phyloP scores from a whole-genome alignment of 2,329 filamentous ascomycete genomes.

The Chaetomiaceae sp. region DNA sequence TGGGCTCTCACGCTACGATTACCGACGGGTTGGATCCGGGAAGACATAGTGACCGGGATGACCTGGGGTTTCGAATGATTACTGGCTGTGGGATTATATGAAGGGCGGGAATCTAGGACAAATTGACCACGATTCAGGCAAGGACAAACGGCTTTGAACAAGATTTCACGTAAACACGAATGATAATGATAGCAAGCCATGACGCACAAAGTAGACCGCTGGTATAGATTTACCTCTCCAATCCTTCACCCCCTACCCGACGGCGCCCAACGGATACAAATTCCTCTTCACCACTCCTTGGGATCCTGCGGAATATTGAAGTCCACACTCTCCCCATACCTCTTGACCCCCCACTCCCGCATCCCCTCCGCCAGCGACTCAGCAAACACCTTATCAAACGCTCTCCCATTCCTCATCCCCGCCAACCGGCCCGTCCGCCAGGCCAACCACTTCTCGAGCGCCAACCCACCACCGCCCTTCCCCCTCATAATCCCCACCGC shows the following conservation, averaged over 20 bases:
- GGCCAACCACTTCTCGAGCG: constrained; percentile 41
- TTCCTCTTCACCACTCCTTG: not conserved
- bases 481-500: constrained; percentile 40
- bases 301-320: constrained; percentile 14
- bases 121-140: too few relatives aligned
- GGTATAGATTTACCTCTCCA: not conserved
- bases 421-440: constrained; percentile 37
- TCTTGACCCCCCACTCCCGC: constrained; percentile 32
- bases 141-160: too few relatives aligned
- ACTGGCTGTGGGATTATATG: too few relatives aligned
- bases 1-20: constrained; percentile 10
- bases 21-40: constrained; percentile 11
- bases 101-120: too few relatives aligned
- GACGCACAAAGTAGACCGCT: not conserved
- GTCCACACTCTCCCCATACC: constrained; percentile 27
- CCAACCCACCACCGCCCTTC: constrained; percentile 36
- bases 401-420: constrained; percentile 30
- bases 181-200: not conserved
- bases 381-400: constrained; percentile 33
- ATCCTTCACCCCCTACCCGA: not conserved
- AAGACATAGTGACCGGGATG: not conserved
- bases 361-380: constrained; percentile 34
- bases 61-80: too few relatives aligned
- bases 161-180: too few relatives aligned
- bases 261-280: not conserved